Conservation (phyloP, 768 basidiomycete genomes). For the Gloeophyllum trabeum region DNA sequence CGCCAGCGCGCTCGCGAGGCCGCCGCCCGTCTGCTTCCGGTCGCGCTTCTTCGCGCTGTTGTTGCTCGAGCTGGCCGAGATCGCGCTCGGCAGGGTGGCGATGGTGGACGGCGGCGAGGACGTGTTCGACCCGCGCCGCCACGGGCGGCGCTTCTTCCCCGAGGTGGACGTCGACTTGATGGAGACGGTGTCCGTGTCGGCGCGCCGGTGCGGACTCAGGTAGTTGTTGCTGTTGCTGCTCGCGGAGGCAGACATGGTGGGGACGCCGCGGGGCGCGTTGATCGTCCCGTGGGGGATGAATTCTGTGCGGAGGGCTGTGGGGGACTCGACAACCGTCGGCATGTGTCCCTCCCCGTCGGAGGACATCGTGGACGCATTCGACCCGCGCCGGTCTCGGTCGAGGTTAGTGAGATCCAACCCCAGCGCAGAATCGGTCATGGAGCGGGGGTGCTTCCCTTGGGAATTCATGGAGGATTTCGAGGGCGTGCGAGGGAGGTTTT, state of each 20-base stretch:
- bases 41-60: constrained; percentile 8
- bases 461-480: not conserved
- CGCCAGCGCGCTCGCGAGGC: constrained; percentile 58
- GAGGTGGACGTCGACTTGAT: constrained; percentile 10
- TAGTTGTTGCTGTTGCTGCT: not conserved
- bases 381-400: not conserved
- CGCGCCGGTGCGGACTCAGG: not conserved
- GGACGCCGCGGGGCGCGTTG: too few species aligned
- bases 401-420: constrained; percentile 10
- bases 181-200: constrained; percentile 8
- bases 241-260: too few species aligned
- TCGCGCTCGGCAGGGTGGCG: too few species aligned
- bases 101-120: constrained; percentile 2
- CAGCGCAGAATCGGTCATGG: not conserved
- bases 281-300: constrained; percentile 7
- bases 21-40: constrained; percentile 30
- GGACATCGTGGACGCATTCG: constrained; percentile 4
- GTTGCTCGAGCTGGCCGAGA: not conserved
- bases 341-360: constrained; percentile 8
- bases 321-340: constrained; percentile 33
- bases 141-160: constrained; percentile 8
- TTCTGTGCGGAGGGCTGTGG: constrained; percentile 25
- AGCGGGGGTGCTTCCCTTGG: not conserved
- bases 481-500: not conserved
- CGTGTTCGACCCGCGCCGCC: constrained; percentile 5